A percentile compares a stretch with the other conserved stretches of the same genome.
Conservation (phyloP, 2,329 filamentous ascomycete genomes). For the Cladobotryum mycophilum region DNA sequence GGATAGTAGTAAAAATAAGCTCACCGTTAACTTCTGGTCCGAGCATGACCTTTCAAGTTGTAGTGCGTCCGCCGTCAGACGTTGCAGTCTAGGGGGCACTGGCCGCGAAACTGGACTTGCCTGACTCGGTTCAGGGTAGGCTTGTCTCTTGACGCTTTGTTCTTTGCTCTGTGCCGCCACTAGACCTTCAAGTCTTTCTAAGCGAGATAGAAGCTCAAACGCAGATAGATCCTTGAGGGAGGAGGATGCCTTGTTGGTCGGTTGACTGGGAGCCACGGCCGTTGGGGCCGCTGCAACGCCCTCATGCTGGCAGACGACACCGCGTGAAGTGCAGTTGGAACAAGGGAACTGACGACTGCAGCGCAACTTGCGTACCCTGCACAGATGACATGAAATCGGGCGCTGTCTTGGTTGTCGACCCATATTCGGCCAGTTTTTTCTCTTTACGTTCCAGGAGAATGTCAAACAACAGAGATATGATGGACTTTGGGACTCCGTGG, state of each 20-base stretch:
- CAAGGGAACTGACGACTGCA: slow-evolving; percentile 32
- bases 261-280: slow-evolving; percentile 2
- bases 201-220: slow-evolving; percentile 18
- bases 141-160: neutral
- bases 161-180: slow-evolving; percentile 12
- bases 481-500: too few relatives aligned
- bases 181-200: slow-evolving; percentile 17
- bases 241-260: neutral
- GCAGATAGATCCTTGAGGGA: slow-evolving; percentile 14
- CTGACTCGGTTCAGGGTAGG: neutral
- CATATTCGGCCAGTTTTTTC: slow-evolving; percentile 16
- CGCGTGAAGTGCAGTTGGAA: slow-evolving; percentile 30
- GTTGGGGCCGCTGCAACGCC: slow-evolving; percentile 1
- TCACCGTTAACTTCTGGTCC: slow-evolving; percentile 24
- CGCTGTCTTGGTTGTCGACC: slow-evolving; percentile 28
- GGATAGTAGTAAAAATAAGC: slow-evolving; percentile 7
- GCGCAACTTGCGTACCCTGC: slow-evolving; percentile 29
- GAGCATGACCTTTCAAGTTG: slow-evolving; percentile 27
- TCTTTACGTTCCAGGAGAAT: too few relatives aligned
- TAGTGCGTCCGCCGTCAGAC: slow-evolving; percentile 28
- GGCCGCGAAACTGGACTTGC: slow-evolving; percentile 4
- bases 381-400: slow-evolving; percentile 30
- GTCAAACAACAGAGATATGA: too few relatives aligned
- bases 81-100: slow-evolving; percentile 26
- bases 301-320: slow-evolving; percentile 25